Conservation (phyloP, 257 asterid genomes). For the Eustoma russellianum region DNA sequence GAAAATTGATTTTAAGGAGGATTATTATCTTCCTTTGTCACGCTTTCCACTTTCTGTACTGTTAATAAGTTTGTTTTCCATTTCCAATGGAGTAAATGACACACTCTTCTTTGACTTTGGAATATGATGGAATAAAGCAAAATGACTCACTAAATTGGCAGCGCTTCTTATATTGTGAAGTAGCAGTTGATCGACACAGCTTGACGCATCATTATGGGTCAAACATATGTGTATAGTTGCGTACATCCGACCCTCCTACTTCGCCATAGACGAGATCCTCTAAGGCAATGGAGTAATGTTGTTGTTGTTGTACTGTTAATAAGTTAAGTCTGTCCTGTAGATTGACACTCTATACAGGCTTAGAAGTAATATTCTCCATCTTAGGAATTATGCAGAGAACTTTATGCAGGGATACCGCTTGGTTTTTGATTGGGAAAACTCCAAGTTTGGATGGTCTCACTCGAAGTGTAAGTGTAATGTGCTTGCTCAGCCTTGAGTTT, state of each 20-base stretch:
- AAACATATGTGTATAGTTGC: too few species aligned
- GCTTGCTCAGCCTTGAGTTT: background rate
- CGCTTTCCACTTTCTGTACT: background rate
- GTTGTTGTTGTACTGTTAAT: too few species aligned
- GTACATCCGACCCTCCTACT: too few species aligned
- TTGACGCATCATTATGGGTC: too few species aligned
- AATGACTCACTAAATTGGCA: too few species aligned
- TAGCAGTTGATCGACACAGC: too few species aligned
- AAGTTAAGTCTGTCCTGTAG: background rate
- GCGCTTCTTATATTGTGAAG: too few species aligned
- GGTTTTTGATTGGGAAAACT: constrained; percentile 73
- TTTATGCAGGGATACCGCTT: constrained; percentile 62
- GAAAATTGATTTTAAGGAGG: background rate
- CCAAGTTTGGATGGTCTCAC: constrained; percentile 70
- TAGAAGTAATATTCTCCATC: background rate
- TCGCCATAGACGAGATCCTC: too few species aligned
- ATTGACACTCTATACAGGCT: background rate
- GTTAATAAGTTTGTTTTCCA: constrained; percentile 1
- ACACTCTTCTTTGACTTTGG: too few species aligned
- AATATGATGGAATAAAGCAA: too few species aligned
- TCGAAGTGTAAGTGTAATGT: constrained; percentile 57
- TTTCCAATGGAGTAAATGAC: too few species aligned
- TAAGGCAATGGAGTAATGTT: too few species aligned
- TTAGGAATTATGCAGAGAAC: constrained; percentile 38
- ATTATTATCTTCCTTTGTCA: background rate